phyloP scores from a whole-genome alignment of 2,329 filamentous ascomycete species.

The Phaeophleospora eucalypticola region DNA sequence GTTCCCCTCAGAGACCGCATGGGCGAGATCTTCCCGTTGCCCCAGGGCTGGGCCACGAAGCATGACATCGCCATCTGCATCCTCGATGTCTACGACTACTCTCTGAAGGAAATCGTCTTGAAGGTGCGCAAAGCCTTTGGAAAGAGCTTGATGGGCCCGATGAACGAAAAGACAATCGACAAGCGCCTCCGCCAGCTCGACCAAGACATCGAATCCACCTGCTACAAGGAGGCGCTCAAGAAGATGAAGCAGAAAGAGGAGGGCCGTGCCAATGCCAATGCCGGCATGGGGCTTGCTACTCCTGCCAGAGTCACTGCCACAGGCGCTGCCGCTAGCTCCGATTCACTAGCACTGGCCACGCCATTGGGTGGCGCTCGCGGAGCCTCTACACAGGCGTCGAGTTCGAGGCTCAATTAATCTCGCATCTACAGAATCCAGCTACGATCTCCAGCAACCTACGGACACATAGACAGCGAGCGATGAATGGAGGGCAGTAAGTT shows the following conservation, averaged over 20 bases:
- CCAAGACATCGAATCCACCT: constrained; percentile 31
- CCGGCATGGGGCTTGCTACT: no score
- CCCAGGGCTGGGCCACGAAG: constrained; percentile 26
- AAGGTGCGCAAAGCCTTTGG: constrained; percentile 29
- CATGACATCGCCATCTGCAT: constrained; percentile 35
- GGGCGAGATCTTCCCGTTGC: constrained; percentile 28
- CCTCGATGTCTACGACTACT: constrained; percentile 30
- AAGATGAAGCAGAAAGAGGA: background rate
- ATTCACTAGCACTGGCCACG: no score
- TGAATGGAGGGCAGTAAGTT: no score
- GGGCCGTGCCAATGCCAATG: no score
- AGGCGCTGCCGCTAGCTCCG: no score
- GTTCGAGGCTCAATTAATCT: no score
- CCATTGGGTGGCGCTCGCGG: no score
- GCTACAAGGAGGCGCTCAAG: constrained; percentile 21
- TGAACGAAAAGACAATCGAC: constrained; percentile 33
- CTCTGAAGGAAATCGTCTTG: constrained; percentile 26
- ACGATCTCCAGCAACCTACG: no score
- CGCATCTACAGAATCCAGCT: no score
- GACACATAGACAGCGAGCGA: no score
- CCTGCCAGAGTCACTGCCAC: no score
- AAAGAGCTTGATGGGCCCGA: constrained; percentile 25
- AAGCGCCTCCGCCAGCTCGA: constrained; percentile 34
- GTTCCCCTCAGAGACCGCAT: constrained; percentile 17
- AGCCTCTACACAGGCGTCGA: no score